Base-by-base conservation (phyloP, 164 flowering plant genomes). In the Chimonanthus praecox region DNA sequence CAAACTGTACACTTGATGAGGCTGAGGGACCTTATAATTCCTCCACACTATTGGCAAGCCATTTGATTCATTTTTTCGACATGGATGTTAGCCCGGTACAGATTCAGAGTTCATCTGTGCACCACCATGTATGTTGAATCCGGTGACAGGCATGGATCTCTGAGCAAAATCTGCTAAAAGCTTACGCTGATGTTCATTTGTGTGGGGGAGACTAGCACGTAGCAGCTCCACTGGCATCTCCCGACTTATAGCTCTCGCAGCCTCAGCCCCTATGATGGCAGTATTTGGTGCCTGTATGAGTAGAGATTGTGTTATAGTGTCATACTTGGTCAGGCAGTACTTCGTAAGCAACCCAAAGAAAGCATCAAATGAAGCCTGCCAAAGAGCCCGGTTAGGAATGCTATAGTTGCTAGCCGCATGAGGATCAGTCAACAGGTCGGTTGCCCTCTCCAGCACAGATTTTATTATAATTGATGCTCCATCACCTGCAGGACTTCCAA, bases 291-390 rank as follows among this genome's bases (percentile, higher is more conserved):
- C 76, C 71, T 86, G 94, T 64, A 79, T 8, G 49, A 75, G 69
- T 58, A 89, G 44, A 7, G 94, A 84, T 76, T 93, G 93, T 80
- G 90, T 76, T 60, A 95, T 80, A 58, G 83, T 86, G 66, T 95
- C 98, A 69, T 89, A 95, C 78, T 93, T 95, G 62, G 80, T 84
- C 64, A 91, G 69, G 72, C 97, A 95, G 78, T 95, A 91, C 78
- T 88, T 90, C 7, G 90, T 85, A 45, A 95, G 89, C 49, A 95
- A 84, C 47, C 80, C 82, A 78, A 95, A 95, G 78, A 95, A 92
- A 6, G 90, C 92, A 86, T 93, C 87, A 77, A 95, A 95, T 3
- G 98, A 90, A 49, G 97, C 97, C 82, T 90, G 92, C 99, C 99
- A 95, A 10, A 90, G 87, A 2, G 85, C 75, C 15, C 88, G 83